A percentile compares a stretch with the other conserved stretches of the same genome.
These are phyloP conservation scores for Globisporangium nagaii DNA, from an alignment of 352 stramenopile genomes.

Conservation along the genomic window DNA sequence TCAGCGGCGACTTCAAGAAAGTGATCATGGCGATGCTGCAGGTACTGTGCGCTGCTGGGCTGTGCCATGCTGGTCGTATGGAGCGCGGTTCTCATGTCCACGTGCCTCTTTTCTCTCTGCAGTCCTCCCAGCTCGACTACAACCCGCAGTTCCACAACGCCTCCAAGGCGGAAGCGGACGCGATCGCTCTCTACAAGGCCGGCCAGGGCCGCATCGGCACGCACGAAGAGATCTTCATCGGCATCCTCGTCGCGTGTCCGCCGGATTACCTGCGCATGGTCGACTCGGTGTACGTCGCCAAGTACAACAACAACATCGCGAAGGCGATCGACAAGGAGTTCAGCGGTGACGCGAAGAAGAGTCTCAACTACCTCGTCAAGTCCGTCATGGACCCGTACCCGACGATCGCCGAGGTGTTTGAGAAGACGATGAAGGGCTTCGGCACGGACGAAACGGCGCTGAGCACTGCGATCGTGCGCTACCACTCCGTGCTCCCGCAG, in stretches of 20 bases:
- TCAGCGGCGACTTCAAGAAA: conserved; percentile 73
- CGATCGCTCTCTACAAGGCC: conserved; percentile 66
- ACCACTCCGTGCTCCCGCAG: conserved; percentile 44
- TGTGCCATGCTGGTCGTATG: background rate
- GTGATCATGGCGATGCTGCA: conserved; percentile 68
- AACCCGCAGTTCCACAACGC: conserved; percentile 62
- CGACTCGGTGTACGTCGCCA: conserved; percentile 63
- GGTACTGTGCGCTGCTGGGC: background rate
- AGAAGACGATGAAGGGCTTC: conserved; percentile 71
- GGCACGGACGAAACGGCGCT: conserved; percentile 55
- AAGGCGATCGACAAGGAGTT: conserved; percentile 82
- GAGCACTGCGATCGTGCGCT: conserved; percentile 54
- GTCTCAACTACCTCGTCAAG: conserved; percentile 52
- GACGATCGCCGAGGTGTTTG: conserved; percentile 64
- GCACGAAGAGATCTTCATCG: conserved; percentile 71
- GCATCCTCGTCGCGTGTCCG: conserved; percentile 45
- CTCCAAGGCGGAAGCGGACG: conserved; percentile 58
- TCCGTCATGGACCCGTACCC: conserved; percentile 55
- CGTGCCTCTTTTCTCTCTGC: background rate
- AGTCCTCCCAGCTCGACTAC: conserved; percentile 40
- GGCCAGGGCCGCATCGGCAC: conserved; percentile 68
- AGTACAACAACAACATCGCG: conserved; percentile 77
- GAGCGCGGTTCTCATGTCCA: background rate
- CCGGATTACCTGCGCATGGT: conserved; percentile 62
- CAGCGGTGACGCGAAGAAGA: conserved; percentile 67